Evolutionary conservation across 148 eudicot genomes (phyloP), one percentile per base, ranked within the genome.

Genomic region (Polygonum maritimum): DNA sequence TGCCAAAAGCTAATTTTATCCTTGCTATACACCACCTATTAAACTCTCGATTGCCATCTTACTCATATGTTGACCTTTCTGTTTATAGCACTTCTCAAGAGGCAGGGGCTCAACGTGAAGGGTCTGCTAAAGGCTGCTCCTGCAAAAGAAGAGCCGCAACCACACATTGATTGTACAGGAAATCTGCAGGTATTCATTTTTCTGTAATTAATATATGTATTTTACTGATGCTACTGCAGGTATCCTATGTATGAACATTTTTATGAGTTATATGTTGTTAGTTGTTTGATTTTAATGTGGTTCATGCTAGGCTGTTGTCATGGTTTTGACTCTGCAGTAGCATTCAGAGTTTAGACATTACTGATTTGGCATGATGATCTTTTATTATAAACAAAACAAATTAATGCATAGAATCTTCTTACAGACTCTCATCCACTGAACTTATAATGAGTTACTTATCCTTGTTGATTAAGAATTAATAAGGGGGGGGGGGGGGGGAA

Each of bases 81-180:
- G 82, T 65, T 48, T 74, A 13, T 81, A 96, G 99, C 97, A 83
- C 94, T 96, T 79, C 87, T 96, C 77, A 89, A 88, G 87, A 92
- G 99, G 77, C 99, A 96, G 84, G 99, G 99, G 69, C 71, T 96
- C 67, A 92, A 96, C 76, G 99, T 96, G 73, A 96, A 86, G 86
- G 99, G 99, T 71, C 90, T 96, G 75, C 74, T 91, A 76, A 95
- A 95, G 89, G 84, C 98, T 63, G 87, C 89, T 77, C 90, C 99
- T 65, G 86, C 91, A 45, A 91, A 88, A 80, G 99, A 96, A 77
- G 98, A 91, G 73, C 91, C 94, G 63, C 93, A 86, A 79, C 87
- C 84, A 55, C 67, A 92, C 84, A 91, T 96, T 62, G 99, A 96
- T 75, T 92, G 98, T 87, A 92, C 99, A 3, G 99, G 99, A 75